Conservation (phyloP, 768 basidiomycete species). For the Nevesoporus exiguus region DNA sequence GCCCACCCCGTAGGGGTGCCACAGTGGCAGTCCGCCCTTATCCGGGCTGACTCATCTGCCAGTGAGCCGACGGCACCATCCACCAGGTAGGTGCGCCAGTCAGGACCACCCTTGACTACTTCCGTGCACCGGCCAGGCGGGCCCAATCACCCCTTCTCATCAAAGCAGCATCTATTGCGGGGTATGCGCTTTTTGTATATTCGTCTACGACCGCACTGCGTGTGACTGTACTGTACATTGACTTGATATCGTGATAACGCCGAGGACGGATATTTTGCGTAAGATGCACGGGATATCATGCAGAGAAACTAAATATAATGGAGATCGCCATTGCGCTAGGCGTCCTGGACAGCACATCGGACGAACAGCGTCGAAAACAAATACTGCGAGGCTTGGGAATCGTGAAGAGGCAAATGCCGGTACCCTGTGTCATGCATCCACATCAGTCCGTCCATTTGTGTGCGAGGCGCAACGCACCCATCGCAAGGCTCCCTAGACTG, state of each 20-base stretch:
- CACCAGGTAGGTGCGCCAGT: no score
- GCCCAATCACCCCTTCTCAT: no score
- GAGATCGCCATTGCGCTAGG: not conserved
- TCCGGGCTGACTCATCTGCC: no score
- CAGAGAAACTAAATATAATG: not conserved
- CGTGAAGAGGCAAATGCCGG: slow-evolving; percentile 86
- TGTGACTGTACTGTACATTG: not conserved
- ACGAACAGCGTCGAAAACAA: slow-evolving; percentile 95
- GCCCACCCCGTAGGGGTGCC: no score
- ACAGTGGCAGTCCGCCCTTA: no score
- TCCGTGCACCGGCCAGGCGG: no score
- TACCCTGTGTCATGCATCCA: slow-evolving; percentile 55
- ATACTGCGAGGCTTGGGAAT: slow-evolving; percentile 81
- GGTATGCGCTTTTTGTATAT: no score
- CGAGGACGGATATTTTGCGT: not conserved
- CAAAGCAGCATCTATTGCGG: no score
- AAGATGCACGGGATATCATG: not conserved
- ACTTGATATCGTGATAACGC: not conserved
- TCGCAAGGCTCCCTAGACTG: slow-evolving; percentile 65
- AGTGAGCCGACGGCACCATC: no score
- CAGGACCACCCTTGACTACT: no score
- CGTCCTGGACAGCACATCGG: slow-evolving; percentile 47
- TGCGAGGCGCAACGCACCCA: slow-evolving; percentile 44
- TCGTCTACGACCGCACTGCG: no score
- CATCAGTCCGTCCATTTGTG: not conserved